Evolutionary conservation across 805 yeast species (phyloP), one percentile per base, ranked within the genome.

Genomic region (Myxozyma vanderwaltii): DNA sequence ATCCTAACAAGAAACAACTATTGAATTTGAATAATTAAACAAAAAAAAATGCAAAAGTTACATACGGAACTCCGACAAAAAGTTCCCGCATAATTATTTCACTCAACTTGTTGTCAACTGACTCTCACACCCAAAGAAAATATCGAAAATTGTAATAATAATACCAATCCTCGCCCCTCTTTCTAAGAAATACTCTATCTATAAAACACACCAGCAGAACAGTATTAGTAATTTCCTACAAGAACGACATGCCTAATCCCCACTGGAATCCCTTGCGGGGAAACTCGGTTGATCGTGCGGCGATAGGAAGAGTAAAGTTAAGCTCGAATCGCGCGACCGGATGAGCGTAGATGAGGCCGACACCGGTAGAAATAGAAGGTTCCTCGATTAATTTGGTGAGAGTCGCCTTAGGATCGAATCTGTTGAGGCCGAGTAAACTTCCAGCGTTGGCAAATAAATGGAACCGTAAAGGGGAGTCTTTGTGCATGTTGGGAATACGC

Each of bases 391-490:
- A 65, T 13, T 71, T 67, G 6, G 63, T 56, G 7, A 75, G 2
- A 3, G 72, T 63, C 43, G 41, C 38, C 15, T 46, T 15, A 54
- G 64, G 23, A 46, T 61, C 12, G 67, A 41, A 54, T 23, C 65
- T 44, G 40, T 66, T 56, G 23, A 66, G 40, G 41, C 65, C 72
- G 70, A 71, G 51, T 40, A 84, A 70, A 55, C 82, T 81, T 0
- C 96, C 97, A 43, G 86, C 84, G 68, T 83, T 81, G 27, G 83
- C 70, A 56, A 88, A 86, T 33, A 79, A 73, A 69, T 88, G 94
- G 33, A 88, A 70, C 57, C 85, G 80, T 39, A 86, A 75, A 41
- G 84, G 85, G 5, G 82, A 77, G 1, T 74, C 76, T 13, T 63
- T 63, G 44, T 76, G 71, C 59, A 80, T 63, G 8, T 79, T 72